phyloP scores from a whole-genome alignment of 352 stramenopile species.

The Globisporangium spinosum region DNA sequence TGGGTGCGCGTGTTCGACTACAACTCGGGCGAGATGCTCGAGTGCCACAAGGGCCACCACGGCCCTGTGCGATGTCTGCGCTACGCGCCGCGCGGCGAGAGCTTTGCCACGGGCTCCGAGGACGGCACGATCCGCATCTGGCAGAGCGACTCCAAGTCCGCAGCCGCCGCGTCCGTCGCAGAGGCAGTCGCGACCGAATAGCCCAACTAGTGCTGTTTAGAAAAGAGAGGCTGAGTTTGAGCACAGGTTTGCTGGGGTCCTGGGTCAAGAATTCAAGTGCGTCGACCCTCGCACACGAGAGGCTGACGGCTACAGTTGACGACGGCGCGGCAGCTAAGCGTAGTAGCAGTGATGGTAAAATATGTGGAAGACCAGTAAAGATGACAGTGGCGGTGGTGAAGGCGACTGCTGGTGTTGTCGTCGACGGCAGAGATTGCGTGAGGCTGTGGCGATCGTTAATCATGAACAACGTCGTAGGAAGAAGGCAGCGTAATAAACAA shows the following conservation, averaged over 20 bases:
- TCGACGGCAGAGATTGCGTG: background rate
- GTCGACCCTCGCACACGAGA: background rate
- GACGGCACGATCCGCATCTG: slow-evolving; percentile 98
- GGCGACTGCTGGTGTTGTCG: background rate
- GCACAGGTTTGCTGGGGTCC: background rate
- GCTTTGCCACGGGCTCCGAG: slow-evolving; percentile 95
- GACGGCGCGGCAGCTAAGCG: background rate
- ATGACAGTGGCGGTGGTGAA: background rate
- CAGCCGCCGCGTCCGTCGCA: slow-evolving; percentile 56
- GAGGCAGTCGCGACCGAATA: slow-evolving; percentile 28
- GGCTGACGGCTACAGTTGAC: background rate
- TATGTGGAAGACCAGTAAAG: slow-evolving; percentile 3
- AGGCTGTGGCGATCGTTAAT: background rate
- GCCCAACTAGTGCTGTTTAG: background rate
- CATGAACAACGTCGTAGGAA: background rate
- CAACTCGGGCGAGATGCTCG: slow-evolving; percentile 86
- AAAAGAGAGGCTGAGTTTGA: slow-evolving; percentile 2
- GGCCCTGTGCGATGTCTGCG: slow-evolving; percentile 95
- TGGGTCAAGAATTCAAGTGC: slow-evolving; percentile 10
- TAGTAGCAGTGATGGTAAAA: background rate
- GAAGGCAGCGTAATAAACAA: slow-evolving; percentile 3
- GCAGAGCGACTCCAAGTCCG: slow-evolving; percentile 76
- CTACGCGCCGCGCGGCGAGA: slow-evolving; percentile 91
- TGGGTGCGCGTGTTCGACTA: slow-evolving; percentile 97
- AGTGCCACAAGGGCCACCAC: slow-evolving; percentile 97